phyloP scores from a whole-genome alignment of 1,284 basidiomycete species.

The Schizophyllum amplum region DNA sequence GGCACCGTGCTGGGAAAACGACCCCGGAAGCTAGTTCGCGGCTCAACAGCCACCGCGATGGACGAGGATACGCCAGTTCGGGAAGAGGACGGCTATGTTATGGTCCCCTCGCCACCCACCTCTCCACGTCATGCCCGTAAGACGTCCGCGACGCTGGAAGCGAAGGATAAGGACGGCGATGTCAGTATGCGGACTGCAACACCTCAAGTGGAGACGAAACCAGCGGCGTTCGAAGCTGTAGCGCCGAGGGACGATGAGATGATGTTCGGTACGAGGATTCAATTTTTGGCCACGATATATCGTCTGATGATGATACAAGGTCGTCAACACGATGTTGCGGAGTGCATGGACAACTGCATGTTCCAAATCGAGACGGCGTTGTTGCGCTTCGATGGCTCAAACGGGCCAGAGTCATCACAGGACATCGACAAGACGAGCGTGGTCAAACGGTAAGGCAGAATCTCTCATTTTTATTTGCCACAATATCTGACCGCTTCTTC shows the following conservation, averaged over 20 bases:
- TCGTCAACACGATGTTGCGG: conserved; percentile 96
- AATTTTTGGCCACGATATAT: neutral
- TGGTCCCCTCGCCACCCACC: conserved; percentile 37
- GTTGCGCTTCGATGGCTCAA: conserved; percentile 64
- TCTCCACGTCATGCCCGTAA: conserved; percentile 16
- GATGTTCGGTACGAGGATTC: conserved; percentile 75
- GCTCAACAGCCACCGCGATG: conserved; percentile 34
- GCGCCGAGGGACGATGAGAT: conserved; percentile 52
- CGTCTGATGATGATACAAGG: conserved; percentile 34
- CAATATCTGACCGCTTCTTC: conserved; percentile 4
- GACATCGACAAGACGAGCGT: conserved; percentile 62
- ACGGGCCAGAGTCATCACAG: conserved; percentile 26
- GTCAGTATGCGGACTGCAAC: conserved; percentile 33
- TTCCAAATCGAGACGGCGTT: conserved; percentile 96
- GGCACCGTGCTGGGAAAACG: conserved; percentile 71
- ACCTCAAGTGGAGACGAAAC: conserved; percentile 11
- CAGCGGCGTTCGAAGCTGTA: neutral
- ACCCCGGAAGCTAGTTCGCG: conserved; percentile 32
- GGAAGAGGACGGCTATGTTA: conserved; percentile 39
- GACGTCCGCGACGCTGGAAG: conserved; percentile 13
- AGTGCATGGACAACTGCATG: conserved; percentile 98
- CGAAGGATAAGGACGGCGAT: conserved; percentile 27
- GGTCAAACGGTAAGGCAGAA: conserved; percentile 60
- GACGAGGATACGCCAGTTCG: conserved; percentile 36
- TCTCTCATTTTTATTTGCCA: neutral